Percentiles rank a stretch among this genome's conserved stretches.
phyloP scores from a whole-genome alignment of 2,329 filamentous ascomycete species.

The Botrytis deweyae region DNA sequence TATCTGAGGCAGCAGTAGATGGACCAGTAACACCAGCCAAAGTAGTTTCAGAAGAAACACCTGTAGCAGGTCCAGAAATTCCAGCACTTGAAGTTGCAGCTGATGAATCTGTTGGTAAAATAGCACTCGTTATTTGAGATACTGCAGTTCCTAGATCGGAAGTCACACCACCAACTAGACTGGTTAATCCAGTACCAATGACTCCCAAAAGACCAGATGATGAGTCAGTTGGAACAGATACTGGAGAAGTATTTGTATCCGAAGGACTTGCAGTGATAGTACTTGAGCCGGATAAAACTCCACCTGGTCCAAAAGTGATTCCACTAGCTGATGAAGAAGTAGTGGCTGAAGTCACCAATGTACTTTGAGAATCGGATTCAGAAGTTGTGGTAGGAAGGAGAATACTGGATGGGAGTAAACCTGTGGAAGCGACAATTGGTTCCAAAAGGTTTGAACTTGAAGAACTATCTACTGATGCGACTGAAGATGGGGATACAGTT shows the following conservation, averaged over 20 bases:
- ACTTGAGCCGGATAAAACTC: constrained; percentile 30
- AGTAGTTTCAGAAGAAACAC: constrained; percentile 15
- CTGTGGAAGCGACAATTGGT: constrained; percentile 23
- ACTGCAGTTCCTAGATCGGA: constrained; percentile 13
- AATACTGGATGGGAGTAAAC: constrained; percentile 21
- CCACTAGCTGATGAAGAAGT: constrained; percentile 27
- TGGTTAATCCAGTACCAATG: not conserved
- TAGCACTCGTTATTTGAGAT: constrained; percentile 19
- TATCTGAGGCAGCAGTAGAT: not conserved
- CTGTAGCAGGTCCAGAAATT: constrained; percentile 4
- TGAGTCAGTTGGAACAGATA: constrained; percentile 22
- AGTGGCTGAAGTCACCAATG: constrained; percentile 18
- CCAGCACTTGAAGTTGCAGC: not conserved
- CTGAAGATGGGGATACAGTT: not conserved
- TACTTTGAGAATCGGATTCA: not conserved
- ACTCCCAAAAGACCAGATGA: constrained; percentile 17
- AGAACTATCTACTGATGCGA: not conserved
- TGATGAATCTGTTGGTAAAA: constrained; percentile 1
- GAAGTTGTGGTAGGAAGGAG: constrained; percentile 25
- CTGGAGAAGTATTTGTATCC: constrained; percentile 12
- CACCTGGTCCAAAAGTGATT: constrained; percentile 37
- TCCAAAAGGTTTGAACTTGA: constrained; percentile 18
- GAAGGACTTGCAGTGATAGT: constrained; percentile 18
- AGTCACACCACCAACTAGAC: constrained; percentile 10
- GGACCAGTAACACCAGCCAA: not conserved